Evolutionary conservation across 306 rosid species (phyloP), one percentile per base, ranked within the genome.

Genomic region (Dalbergia oliveri): DNA sequence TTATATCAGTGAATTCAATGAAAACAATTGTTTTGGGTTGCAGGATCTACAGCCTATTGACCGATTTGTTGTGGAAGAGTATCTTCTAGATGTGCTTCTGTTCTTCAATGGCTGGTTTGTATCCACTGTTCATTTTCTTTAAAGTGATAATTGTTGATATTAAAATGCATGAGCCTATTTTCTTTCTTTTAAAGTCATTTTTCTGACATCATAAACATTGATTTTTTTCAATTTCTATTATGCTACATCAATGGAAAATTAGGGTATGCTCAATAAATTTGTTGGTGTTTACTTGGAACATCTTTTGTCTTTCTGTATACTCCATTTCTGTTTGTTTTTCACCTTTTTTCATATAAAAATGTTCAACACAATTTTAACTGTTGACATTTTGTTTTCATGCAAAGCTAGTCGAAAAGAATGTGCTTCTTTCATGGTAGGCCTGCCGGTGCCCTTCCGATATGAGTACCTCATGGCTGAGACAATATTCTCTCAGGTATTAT

Each of bases 381-480:
- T 72, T 51, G 66, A 65, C 80, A 74, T 84, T 70, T 80, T 84
- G 88, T 88, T 26, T 94, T 94, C 82, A 72, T 92, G 98, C 90
- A 92, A 92, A 91, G 97, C 90, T 90, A 96, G 99, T 93, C 99
- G 99, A 76, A 96, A 93, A 91, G 99, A 96, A 89, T 96, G 99
- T 73, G 97, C 98, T 44, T 88, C 97, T 71, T 96, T 90, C 89
- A 89, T 96, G 96, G 99, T 89, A 86, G 92, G 99, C 64, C 88
- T 96, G 62, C 99, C 97, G 6, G 98, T 96, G 73, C 85, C 97
- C 76, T 96, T 96, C 88, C 87, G 99, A 89, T 96, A 93, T 14
- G 99, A 96, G 83, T 93, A 90, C 86, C 93, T 96, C 56, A 96
- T 96, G 98, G 99, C 99, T 11, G 99, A 96, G 94, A 91, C 99